Conservation (phyloP, 2,329 filamentous ascomycete species). For the Xylaria sp. region DNA sequence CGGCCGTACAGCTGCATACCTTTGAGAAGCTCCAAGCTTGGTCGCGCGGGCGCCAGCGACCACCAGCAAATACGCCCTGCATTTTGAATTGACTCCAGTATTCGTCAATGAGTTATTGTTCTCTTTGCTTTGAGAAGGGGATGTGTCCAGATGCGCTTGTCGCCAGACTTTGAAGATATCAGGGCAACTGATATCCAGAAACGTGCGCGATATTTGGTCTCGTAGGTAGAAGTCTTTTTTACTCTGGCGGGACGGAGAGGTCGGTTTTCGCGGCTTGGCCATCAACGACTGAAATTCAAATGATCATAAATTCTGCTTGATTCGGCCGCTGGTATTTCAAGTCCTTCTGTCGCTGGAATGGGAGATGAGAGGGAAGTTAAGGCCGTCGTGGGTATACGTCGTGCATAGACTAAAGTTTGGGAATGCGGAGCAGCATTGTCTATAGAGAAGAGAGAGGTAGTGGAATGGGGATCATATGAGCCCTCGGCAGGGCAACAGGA, state of each 20-base stretch:
- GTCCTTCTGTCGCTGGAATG: constrained; percentile 13
- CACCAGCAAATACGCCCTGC: constrained; percentile 44
- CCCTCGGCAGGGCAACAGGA: background rate
- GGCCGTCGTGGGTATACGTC: constrained; percentile 18
- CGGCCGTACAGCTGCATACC: constrained; percentile 34
- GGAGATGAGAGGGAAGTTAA: constrained; percentile 17
- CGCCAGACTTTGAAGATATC: background rate
- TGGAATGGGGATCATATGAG: background rate
- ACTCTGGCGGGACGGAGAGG: background rate
- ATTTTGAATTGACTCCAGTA: constrained; percentile 31
- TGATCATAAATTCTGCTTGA: background rate
- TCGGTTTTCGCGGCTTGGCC: constrained; percentile 3
- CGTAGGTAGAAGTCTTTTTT: constrained; percentile 1
- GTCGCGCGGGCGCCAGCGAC: constrained; percentile 37
- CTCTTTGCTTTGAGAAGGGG: constrained; percentile 19
- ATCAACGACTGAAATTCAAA: background rate
- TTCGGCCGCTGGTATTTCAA: background rate
- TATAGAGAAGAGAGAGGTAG: no score
- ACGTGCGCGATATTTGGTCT: constrained; percentile 28
- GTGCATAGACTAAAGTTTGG: background rate
- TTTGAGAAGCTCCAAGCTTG: constrained; percentile 44
- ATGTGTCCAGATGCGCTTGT: constrained; percentile 13
- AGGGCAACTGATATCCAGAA: background rate
- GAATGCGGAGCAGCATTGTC: constrained; percentile 23
- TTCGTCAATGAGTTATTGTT: background rate